Evolutionary conservation across 2,329 filamentous ascomycete genomes (phyloP).

Genomic region (Biscogniauxia sp.): DNA sequence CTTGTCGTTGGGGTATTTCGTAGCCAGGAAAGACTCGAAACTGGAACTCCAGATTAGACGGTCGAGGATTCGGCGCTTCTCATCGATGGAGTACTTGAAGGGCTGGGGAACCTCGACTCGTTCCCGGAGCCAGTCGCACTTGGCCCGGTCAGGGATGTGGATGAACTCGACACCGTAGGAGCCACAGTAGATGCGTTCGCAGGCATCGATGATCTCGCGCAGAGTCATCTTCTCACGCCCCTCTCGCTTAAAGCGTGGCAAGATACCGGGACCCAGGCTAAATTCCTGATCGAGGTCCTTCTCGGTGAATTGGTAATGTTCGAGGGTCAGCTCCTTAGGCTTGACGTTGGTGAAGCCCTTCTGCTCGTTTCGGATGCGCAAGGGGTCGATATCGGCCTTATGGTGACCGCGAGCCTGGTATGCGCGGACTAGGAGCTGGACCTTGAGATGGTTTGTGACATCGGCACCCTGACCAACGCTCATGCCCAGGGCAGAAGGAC

Average conservation of each 20-base stretch:
- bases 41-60: constrained; percentile 98
- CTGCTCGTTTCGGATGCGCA: constrained; percentile 85
- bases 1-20: constrained; percentile 99
- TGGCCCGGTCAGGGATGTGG: constrained; percentile 94
- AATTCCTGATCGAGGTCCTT: constrained; percentile 92
- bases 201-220: constrained; percentile 87
- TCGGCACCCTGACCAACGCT: constrained; percentile 70
- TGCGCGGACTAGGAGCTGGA: constrained; percentile 92
- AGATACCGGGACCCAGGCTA: constrained; percentile 86
- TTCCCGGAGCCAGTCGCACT: constrained; percentile 97
- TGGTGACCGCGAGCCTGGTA: constrained; percentile 98
- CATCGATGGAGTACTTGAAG: constrained; percentile 96
- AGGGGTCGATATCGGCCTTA: constrained; percentile 95
- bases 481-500: constrained; percentile 67
- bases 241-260: constrained; percentile 89
- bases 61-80: constrained; percentile 97
- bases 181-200: constrained; percentile 94
- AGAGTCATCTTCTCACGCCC: constrained; percentile 93
- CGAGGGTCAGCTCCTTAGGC: constrained; percentile 88
- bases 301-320: constrained; percentile 93
- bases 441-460: constrained; percentile 94
- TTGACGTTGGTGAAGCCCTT: constrained; percentile 81
- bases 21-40: constrained; percentile 92
- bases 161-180: constrained; percentile 99
- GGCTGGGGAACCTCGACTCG: constrained; percentile 90